Evolutionary conservation across 768 basidiomycete species (phyloP), one percentile per base, ranked within the genome.

Genomic region (Trametes gibbosa): DNA sequence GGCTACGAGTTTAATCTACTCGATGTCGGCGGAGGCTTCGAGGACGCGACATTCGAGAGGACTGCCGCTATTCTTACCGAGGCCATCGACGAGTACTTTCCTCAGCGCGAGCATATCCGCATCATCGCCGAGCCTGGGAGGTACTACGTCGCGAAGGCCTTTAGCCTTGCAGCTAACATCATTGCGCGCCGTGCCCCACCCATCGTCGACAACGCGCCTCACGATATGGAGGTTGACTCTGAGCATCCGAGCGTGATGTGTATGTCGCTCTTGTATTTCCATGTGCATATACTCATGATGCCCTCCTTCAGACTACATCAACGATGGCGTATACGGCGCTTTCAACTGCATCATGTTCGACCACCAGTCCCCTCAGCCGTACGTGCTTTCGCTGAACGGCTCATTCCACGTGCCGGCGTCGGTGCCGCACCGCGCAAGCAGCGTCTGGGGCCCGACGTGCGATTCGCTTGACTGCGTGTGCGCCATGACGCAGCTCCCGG

Each of bases 261-360:
- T 97, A 75, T 73, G 95, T 83, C 34, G 29, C 10, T 66, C 56
- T 34, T 61, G 24, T 19, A 21, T 40, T 27, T 21, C n/a, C 14
- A 27, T 21, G 45, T 40, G 27, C 37, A 50, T n/a, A 63, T 27
- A 51, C 58, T 29, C 19, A 39, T 13, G 9, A n/a, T 29, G 9
- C 34, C 29, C 29, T 56, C 29, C 29, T 56, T 37, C 73, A 97
- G 95, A 98, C 79, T 98, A 98, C 79, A 94, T 98, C 83, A 98
- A 98, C 76, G 96, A 98, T 73, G 97, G 97, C 43, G 94, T 99
- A 40, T 99, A 99, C 73, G 95, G 96, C 50, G 86, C 93, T 21
- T 95, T 95, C 80, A 95, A 95, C 79, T 95, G 92, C 77, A 95
- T 95, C 75, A 79, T 98, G 69, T 98, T 98, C 75, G 97, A 98